Evolutionary conservation across 108 stramenopile genomes (phyloP).

Genomic region (Bacterosira constricta): DNA sequence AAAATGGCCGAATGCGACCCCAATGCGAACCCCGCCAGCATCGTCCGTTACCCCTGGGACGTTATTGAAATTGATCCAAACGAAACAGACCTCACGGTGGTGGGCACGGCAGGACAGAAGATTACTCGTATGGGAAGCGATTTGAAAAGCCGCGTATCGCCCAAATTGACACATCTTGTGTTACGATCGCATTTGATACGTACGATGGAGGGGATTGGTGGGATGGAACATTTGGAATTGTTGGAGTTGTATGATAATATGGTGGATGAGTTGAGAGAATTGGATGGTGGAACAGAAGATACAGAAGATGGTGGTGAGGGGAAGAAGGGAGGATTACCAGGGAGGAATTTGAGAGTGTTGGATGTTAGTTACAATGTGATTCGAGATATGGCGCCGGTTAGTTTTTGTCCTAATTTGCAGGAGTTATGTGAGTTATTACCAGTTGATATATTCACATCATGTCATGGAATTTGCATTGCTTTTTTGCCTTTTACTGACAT

Average conservation of each 20-base stretch:
- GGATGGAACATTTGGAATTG: conserved; percentile 63
- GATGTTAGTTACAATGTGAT: conserved; percentile 95
- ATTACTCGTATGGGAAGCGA: conserved; percentile 76
- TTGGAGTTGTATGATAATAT: conserved; percentile 97
- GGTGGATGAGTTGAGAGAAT: conserved; percentile 61
- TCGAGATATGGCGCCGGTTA: conserved; percentile 81
- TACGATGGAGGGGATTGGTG: conserved; percentile 77
- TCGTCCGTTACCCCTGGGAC: conserved; percentile 72
- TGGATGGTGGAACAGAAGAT: conserved; percentile 22
- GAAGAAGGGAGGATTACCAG: conserved; percentile 38
- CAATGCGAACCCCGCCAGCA: conserved; percentile 10
- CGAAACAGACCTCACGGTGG: conserved; percentile 58
- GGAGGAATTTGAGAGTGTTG: conserved; percentile 59
- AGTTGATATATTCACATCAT: no score
- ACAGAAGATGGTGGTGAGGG: conserved; percentile 48
- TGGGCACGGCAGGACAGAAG: conserved; percentile 88
- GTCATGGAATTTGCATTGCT: no score
- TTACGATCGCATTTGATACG: conserved; percentile 78
- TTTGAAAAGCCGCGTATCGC: conserved; percentile 42
- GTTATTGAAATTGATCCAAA: conserved; percentile 55
- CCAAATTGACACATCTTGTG: conserved; percentile 59
- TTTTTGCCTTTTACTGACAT: background rate
- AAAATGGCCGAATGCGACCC: conserved; percentile 41
- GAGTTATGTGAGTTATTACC: conserved; percentile 78
- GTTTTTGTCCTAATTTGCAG: conserved; percentile 65